Evolutionary conservation across 305 asterid species (phyloP).

Genomic region (Fraxinus xanthoxyloides): DNA sequence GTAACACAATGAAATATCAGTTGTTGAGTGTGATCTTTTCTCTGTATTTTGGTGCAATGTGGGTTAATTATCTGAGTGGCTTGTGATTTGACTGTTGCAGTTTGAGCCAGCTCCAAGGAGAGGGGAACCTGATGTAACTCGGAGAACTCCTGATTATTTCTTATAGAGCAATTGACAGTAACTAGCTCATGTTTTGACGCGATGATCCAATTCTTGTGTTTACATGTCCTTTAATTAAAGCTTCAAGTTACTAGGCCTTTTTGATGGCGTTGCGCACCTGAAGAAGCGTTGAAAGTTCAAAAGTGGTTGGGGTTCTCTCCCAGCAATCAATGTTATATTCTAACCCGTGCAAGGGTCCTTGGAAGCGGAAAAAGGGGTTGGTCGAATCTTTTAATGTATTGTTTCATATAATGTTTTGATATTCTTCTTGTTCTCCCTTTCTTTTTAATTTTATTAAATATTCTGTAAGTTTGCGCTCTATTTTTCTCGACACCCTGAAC

Average conservation of each 20-base stretch:
- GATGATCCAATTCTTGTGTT: slow-evolving; percentile 28
- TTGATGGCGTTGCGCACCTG: slow-evolving; percentile 26
- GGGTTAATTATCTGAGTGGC: neutral
- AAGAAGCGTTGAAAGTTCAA: slow-evolving; percentile 26
- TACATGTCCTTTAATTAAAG: slow-evolving; percentile 20
- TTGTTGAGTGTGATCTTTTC: neutral
- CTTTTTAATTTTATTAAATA: slow-evolving; percentile 1
- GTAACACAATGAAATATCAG: neutral
- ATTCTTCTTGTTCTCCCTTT: slow-evolving; percentile 17
- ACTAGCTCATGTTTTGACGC: slow-evolving; percentile 24
- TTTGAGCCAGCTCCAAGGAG: slow-evolving; percentile 95
- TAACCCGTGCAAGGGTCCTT: slow-evolving; percentile 35
- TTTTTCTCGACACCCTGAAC: neutral
- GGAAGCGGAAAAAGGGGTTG: slow-evolving; percentile 33
- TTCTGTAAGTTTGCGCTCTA: neutral
- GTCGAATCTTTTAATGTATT: slow-evolving; percentile 36
- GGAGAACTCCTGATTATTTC: slow-evolving; percentile 91
- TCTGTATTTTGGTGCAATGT: neutral
- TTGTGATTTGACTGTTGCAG: slow-evolving; percentile 34
- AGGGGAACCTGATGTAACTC: slow-evolving; percentile 87
- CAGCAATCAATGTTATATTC: slow-evolving; percentile 33
- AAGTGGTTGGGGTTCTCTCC: slow-evolving; percentile 28
- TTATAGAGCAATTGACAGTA: slow-evolving; percentile 43
- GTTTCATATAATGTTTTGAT: slow-evolving; percentile 30
- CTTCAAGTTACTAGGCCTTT: slow-evolving; percentile 23